These are phyloP conservation scores for Phytophthora vignae DNA, from an alignment of 352 stramenopile species.

Conservation along the genomic window DNA sequence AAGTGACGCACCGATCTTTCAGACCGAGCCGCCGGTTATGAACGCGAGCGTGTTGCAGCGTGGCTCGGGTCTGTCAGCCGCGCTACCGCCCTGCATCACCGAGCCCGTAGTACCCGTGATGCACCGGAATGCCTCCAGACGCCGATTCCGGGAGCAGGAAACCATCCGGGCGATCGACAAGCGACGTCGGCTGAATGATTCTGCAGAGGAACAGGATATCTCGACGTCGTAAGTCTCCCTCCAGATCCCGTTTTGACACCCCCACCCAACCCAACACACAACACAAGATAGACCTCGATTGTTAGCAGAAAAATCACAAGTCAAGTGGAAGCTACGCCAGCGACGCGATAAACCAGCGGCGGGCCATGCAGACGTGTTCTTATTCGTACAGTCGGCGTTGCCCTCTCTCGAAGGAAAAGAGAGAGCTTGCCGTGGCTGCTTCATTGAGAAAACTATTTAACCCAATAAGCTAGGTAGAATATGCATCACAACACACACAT, in stretches of 20 bases:
- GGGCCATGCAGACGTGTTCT: constrained; percentile 20
- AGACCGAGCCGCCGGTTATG: constrained; percentile 72
- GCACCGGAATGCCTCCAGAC: constrained; percentile 69
- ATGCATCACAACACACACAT: constrained; percentile 20
- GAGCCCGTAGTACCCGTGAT: constrained; percentile 77
- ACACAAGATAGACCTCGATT: constrained; percentile 36
- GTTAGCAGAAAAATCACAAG: constrained; percentile 33
- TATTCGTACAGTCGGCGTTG: constrained; percentile 24
- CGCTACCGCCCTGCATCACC: constrained; percentile 62
- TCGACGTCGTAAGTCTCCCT: constrained; percentile 47
- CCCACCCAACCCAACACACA: no score
- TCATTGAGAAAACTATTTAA: constrained; percentile 48
- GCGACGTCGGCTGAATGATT: constrained; percentile 58
- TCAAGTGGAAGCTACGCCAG: constrained; percentile 32
- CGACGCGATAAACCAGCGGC: constrained; percentile 11
- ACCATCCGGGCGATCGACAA: constrained; percentile 60
- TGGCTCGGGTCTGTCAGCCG: constrained; percentile 42
- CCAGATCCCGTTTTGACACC: constrained; percentile 31
- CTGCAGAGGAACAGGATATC: constrained; percentile 66
- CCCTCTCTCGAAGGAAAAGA: constrained; percentile 19
- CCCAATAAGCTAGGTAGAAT: constrained; percentile 26
- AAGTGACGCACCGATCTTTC: constrained; percentile 58
- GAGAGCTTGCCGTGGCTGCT: constrained; percentile 27
- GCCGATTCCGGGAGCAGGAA: constrained; percentile 63
- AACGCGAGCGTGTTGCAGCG: constrained; percentile 82